Evolutionary conservation across 805 yeast species (phyloP).

Genomic region (Yueomyces sp.): DNA sequence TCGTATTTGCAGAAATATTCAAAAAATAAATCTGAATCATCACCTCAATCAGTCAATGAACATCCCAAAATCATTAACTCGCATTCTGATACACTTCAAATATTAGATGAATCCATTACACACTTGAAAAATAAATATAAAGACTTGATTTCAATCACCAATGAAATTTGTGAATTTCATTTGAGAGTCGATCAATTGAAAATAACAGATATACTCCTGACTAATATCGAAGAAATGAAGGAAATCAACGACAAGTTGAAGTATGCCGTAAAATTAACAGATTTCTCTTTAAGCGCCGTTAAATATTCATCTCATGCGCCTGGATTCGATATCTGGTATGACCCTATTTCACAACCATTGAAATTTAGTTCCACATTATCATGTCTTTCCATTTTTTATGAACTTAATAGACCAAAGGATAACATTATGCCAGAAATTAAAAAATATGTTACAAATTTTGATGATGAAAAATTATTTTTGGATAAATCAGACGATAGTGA

Average conservation of each 20-base stretch:
- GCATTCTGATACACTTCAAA: too few relatives aligned
- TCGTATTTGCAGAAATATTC: neutral
- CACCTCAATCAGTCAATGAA: too few relatives aligned
- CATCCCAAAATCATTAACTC: too few relatives aligned
- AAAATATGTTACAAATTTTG: neutral
- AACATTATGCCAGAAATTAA: too few relatives aligned
- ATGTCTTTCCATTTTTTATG: conserved; percentile 22
- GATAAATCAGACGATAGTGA: too few relatives aligned
- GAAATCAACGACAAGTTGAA: neutral
- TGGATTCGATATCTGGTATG: conserved; percentile 34
- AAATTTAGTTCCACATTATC: conserved; percentile 28
- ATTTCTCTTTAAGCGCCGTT: conserved; percentile 14
- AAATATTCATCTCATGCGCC: conserved; percentile 26
- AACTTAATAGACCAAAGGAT: conserved; percentile 8
- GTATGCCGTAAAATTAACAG: neutral
- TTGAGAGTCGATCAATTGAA: neutral
- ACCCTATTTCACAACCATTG: conserved; percentile 30
- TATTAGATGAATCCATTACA: neutral
- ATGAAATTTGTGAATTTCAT: neutral
- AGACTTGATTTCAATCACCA: neutral
- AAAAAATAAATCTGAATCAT: too few relatives aligned
- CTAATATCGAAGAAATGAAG: neutral
- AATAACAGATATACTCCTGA: neutral
- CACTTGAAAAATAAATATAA: too few relatives aligned
- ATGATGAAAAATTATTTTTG: neutral